Evolutionary conservation across 345 rosid species (phyloP).

Genomic region (Salix udensis): DNA sequence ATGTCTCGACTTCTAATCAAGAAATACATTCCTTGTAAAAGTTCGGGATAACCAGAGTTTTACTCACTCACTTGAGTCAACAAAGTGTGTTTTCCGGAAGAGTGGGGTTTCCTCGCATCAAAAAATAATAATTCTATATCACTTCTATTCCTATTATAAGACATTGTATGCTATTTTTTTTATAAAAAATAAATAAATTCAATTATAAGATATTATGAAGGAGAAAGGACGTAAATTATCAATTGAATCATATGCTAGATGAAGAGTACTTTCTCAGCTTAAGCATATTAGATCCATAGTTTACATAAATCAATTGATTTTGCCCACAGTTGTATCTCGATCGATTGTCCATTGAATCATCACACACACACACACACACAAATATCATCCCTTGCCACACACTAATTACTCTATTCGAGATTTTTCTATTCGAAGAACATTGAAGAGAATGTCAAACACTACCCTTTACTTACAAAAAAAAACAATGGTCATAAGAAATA

Average conservation of each 20-base stretch:
- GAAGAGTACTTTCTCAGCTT: too few species aligned
- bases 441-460: not conserved
- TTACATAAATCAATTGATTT: too few species aligned
- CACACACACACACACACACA: not conserved
- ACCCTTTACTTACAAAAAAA: not conserved
- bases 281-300: not conserved
- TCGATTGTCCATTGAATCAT: not conserved
- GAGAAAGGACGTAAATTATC: too few species aligned
- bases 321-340: not conserved
- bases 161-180: too few species aligned
- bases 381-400: not conserved
- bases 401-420: not conserved
- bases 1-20: too few species aligned
- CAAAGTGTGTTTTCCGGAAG: too few species aligned
- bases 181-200: too few species aligned
- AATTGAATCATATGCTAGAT: too few species aligned
- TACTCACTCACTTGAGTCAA: accelerated
- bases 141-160: too few species aligned
- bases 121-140: too few species aligned
- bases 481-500: not conserved
- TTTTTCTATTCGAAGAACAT: not conserved
- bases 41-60: accelerated
- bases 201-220: too few species aligned
- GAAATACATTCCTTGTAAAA: accelerated
- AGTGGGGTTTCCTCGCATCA: too few species aligned